Base-by-base conservation (phyloP, 306 rosid genomes). In the Trichosanthes cucumerina region DNA sequence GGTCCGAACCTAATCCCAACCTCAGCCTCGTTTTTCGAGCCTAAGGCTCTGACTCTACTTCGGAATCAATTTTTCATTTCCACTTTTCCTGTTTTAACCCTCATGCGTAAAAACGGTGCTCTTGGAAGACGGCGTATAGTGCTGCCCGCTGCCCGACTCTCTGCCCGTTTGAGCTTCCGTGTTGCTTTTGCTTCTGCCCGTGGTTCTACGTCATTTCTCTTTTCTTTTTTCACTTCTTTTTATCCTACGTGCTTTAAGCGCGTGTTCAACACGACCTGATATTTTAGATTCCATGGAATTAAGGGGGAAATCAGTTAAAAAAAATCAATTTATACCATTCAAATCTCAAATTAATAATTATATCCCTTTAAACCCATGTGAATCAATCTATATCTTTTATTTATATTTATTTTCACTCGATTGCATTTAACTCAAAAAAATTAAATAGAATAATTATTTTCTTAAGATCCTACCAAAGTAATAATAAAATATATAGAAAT, bases 91-190 rank as follows among this genome's bases (percentile, higher is more conserved):
- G 3, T 56, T 78, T 78, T 10, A 53, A 36, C 65, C 43, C 43
- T 53, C 19, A 8, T 13, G 39, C 47, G 68, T 33, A 36, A 80
- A 59, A 82, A 78, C 84, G 78, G 82, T 77, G 80, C 82, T 23
- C 38, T 41, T 33, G 68, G 63, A 54, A 84, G 74, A 84, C 85
- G 80, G 86, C 65, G 79, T 79, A 78, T 73, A 69, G 44, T 73
- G 79, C 81, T 87, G 88, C 95, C 90, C 93, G 90, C 36, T 90
- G 88, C 97, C 94, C 94, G 82, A 86, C 89, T 89, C 89, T 86
- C 44, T 90, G 90, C 97, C 95, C 95, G 84, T 12, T 47, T 11
- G 36, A 80, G 71, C 84, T 83, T 84, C 86, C 86, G 87, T 84
- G 88, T 77, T 19, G 63, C 80, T 80, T 79, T 74, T 82, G 50